Conservation (phyloP, 1,284 basidiomycete genomes). For the Ganoderma sp. region DNA sequence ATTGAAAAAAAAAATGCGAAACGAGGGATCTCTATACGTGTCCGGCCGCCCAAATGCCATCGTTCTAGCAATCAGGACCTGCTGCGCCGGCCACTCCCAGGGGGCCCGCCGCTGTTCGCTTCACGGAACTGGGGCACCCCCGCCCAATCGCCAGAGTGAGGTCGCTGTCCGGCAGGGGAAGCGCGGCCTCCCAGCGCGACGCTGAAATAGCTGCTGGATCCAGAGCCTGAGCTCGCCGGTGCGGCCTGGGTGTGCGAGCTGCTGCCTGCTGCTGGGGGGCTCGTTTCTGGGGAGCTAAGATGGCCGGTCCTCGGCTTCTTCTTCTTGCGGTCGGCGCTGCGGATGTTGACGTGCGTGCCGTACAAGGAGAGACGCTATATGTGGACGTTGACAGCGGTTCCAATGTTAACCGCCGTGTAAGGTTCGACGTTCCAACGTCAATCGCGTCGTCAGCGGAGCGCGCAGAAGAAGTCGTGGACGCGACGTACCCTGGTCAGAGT, state of each 20-base stretch:
- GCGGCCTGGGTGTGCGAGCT: not conserved
- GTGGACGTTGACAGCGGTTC: not conserved
- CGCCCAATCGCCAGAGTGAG: slow-evolving; percentile 1
- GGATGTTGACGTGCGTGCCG: slow-evolving; percentile 12
- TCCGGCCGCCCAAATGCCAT: not conserved
- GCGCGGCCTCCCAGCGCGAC: not conserved
- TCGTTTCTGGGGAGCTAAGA: not conserved
- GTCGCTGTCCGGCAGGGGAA: not conserved
- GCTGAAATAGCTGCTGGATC: too few relatives aligned
- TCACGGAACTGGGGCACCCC: not conserved
- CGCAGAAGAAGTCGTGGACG: not conserved
- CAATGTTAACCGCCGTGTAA: not conserved
- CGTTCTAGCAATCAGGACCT: not conserved
- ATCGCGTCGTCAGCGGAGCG: not conserved
- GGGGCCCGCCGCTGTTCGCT: not conserved
- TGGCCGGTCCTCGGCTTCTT: not conserved
- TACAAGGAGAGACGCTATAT: slow-evolving; percentile 10
- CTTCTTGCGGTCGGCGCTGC: slow-evolving; percentile 7
- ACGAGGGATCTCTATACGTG: not conserved
- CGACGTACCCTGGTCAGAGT: slow-evolving; percentile 70
- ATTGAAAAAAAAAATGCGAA: not conserved
- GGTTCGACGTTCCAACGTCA: too few relatives aligned
- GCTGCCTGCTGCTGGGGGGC: not conserved
- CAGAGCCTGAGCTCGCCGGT: not conserved
- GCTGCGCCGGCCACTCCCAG: not conserved